A percentile compares a stretch with the other conserved stretches of the same genome.
phyloP scores from a whole-genome alignment of 257 asterid genomes.

The Fraxinus anomala region DNA sequence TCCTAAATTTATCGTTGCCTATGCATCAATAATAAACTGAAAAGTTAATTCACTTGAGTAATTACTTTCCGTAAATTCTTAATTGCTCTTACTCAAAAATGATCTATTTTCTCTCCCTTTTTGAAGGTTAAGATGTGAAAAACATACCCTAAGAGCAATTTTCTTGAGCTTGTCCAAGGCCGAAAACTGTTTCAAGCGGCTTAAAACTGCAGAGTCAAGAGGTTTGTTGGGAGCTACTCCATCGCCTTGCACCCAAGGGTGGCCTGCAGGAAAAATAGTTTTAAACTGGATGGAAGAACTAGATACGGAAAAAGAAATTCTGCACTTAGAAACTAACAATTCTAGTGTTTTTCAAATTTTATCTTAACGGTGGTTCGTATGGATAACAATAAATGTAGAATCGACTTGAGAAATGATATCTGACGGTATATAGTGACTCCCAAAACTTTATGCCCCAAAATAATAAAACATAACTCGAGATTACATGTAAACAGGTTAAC shows the following conservation, averaged over 20 bases:
- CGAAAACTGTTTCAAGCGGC: conserved; percentile 28
- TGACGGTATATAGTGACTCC: neutral
- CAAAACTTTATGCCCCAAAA: no score
- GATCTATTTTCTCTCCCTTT: neutral
- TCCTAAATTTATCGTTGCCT: neutral
- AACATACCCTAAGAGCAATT: conserved; percentile 31
- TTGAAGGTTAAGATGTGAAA: neutral
- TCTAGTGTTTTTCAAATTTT: neutral
- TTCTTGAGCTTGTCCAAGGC: conserved; percentile 36
- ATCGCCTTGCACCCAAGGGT: conserved; percentile 28
- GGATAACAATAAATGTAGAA: no score
- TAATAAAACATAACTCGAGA: no score
- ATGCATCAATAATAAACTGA: neutral
- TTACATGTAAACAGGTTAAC: neutral
- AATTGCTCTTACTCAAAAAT: no score
- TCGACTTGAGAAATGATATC: neutral
- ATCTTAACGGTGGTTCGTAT: neutral
- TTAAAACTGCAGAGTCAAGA: conserved; percentile 30
- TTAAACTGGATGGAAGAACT: neutral
- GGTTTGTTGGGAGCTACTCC: conserved; percentile 34
- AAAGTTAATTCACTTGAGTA: no score
- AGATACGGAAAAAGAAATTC: neutral
- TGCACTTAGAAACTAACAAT: neutral
- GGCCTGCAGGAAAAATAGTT: conserved; percentile 18
- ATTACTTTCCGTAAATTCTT: neutral